Conservation (phyloP, 2,329 filamentous ascomycete species). For the Aspergillus japonicus region DNA sequence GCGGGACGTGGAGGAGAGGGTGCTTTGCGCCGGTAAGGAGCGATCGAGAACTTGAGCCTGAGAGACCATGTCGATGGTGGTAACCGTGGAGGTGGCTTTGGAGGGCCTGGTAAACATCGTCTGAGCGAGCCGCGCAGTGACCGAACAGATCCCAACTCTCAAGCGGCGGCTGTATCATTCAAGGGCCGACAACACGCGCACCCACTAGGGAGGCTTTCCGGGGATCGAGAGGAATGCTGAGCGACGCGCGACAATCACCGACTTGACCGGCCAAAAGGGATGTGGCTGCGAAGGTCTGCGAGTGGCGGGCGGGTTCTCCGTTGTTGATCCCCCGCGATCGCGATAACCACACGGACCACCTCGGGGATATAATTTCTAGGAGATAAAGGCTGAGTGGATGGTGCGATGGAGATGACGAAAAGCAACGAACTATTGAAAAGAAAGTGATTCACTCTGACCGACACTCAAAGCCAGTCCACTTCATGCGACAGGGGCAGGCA, state of each 20-base stretch:
- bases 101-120: conserved; percentile 22
- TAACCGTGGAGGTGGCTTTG: conserved; percentile 1
- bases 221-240: conserved; percentile 1
- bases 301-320: conserved; percentile 6
- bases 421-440: background rate
- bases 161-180: conserved; percentile 16
- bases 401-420: background rate
- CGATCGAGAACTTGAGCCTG: conserved; percentile 50
- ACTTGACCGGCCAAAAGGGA: background rate
- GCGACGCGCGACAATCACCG: background rate
- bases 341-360: conserved; percentile 6
- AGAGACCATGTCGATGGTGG: conserved; percentile 34
- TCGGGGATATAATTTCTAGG: background rate
- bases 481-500: background rate
- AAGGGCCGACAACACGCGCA: conserved; percentile 9
- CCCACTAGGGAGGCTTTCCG: background rate
- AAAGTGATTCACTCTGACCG: background rate
- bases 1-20: conserved; percentile 64
- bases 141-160: conserved; percentile 13
- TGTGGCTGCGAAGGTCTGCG: background rate
- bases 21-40: conserved; percentile 59
- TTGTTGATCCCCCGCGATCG: conserved; percentile 8
- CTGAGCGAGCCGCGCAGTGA: conserved; percentile 15
- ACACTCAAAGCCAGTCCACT: background rate
- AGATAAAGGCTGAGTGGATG: background rate